These are phyloP conservation scores for Nakaseomyces kungkrabaensis DNA, from an alignment of 1,139 yeast genomes.

Conservation along the genomic window DNA sequence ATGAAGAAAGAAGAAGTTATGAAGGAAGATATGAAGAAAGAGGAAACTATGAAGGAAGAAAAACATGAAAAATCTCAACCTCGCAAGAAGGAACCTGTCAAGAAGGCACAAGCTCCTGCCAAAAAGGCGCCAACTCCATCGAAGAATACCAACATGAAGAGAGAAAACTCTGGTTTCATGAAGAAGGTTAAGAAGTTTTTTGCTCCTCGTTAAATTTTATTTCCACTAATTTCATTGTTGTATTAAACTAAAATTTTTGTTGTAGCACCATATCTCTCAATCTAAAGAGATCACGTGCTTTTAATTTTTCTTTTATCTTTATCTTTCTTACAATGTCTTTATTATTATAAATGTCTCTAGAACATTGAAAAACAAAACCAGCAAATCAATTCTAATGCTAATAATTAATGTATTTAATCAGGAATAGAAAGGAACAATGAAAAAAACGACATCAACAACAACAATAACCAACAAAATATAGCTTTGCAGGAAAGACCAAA, in stretches of 20 bases:
- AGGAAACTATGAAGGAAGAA: no score
- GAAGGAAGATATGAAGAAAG: no score
- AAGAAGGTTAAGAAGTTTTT: conserved; percentile 1
- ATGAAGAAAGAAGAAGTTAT: not conserved
- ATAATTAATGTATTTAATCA: not conserved
- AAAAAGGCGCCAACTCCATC: not conserved
- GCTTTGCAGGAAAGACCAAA: not conserved
- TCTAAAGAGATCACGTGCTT: no score
- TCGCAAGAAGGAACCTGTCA: no score
- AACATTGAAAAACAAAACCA: not conserved
- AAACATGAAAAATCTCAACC: no score
- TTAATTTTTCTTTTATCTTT: not conserved
- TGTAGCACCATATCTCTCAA: no score
- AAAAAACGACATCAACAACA: no score
- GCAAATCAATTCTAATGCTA: not conserved
- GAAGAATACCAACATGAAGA: not conserved
- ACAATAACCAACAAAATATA: no score
- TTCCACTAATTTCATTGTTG: no score
- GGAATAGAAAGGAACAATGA: no score
- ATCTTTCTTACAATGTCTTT: not conserved
- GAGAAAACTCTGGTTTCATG: not conserved
- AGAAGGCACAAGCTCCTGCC: not conserved
- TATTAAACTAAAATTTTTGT: no score
- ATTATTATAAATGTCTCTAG: not conserved
- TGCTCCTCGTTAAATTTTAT: not conserved